Conservation (phyloP, 2,329 filamentous ascomycete species). For the Byssochlamys sp. region DNA sequence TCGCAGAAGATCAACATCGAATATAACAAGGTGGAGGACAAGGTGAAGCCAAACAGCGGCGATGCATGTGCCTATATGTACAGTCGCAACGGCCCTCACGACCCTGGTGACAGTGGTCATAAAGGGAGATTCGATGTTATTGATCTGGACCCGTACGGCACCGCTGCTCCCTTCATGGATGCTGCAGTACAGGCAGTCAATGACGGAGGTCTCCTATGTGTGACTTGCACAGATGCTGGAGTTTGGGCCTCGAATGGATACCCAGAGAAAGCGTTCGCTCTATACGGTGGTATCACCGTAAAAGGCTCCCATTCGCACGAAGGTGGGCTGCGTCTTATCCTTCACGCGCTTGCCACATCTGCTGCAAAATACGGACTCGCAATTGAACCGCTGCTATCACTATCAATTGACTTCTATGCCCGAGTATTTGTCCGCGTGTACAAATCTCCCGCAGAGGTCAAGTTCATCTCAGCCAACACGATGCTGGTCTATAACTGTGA, state of each 20-base stretch:
- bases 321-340: slow-evolving; percentile 72
- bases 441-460: slow-evolving; percentile 74
- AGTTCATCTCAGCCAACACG: slow-evolving; percentile 79
- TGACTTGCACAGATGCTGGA: slow-evolving; percentile 92
- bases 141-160: slow-evolving; percentile 92
- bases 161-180: slow-evolving; percentile 84
- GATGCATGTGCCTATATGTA: slow-evolving; percentile 94
- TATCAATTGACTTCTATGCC: slow-evolving; percentile 93
- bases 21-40: slow-evolving; percentile 66
- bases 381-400: slow-evolving; percentile 80
- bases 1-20: slow-evolving; percentile 76
- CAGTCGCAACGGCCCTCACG: slow-evolving; percentile 44
- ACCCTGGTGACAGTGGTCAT: slow-evolving; percentile 28
- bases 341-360: slow-evolving; percentile 69
- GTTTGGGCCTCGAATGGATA: slow-evolving; percentile 93
- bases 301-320: slow-evolving; percentile 84
- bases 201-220: slow-evolving; percentile 81
- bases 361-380: slow-evolving; percentile 77
- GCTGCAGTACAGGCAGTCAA: slow-evolving; percentile 76
- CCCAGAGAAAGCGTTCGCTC: slow-evolving; percentile 80
- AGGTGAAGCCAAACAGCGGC: slow-evolving; percentile 63
- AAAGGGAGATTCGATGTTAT: slow-evolving; percentile 74
- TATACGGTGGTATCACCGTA: slow-evolving; percentile 84
- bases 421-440: slow-evolving; percentile 77
- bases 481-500: slow-evolving; percentile 93